Conservation (phyloP, 1,284 basidiomycete species). For the Termitomyces sp. region DNA sequence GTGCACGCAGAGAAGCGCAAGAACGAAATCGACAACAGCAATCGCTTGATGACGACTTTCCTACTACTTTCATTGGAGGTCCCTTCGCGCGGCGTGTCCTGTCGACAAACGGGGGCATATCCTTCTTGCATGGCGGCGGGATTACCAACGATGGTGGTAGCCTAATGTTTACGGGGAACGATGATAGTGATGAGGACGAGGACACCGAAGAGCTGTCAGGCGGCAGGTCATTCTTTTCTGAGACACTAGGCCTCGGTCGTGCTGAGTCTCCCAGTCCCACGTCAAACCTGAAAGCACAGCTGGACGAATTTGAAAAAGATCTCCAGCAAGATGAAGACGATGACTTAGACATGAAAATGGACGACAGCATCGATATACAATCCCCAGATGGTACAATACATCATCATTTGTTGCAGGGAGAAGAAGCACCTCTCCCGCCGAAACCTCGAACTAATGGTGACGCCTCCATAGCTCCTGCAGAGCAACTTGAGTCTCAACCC, state of each 20-base stretch:
- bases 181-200: conserved; percentile 54
- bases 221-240: conserved; percentile 42
- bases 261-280: conserved; percentile 44
- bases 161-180: conserved; percentile 51
- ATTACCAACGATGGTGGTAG: conserved; percentile 44
- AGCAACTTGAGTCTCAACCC: conserved; percentile 52
- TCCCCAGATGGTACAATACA: conserved; percentile 18
- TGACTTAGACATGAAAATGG: conserved; percentile 27
- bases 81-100: conserved; percentile 43
- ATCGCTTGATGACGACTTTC: conserved; percentile 19
- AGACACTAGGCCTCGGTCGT: conserved; percentile 40
- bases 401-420: conserved; percentile 31
- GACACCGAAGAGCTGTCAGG: conserved; percentile 40
- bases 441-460: conserved; percentile 44
- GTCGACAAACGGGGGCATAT: conserved; percentile 50
- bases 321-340: conserved; percentile 24
- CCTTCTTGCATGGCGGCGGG: conserved; percentile 47
- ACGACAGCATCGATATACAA: conserved; percentile 19
- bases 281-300: conserved; percentile 51
- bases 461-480: conserved; percentile 30
- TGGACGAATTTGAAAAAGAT: conserved; percentile 58
- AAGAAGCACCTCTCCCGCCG: conserved; percentile 44
- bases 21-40: conserved; percentile 32
- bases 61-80: conserved; percentile 23
- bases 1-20: conserved; percentile 48